Conservation (phyloP, 164 flowering plant species). For the Houttuynia cordata region DNA sequence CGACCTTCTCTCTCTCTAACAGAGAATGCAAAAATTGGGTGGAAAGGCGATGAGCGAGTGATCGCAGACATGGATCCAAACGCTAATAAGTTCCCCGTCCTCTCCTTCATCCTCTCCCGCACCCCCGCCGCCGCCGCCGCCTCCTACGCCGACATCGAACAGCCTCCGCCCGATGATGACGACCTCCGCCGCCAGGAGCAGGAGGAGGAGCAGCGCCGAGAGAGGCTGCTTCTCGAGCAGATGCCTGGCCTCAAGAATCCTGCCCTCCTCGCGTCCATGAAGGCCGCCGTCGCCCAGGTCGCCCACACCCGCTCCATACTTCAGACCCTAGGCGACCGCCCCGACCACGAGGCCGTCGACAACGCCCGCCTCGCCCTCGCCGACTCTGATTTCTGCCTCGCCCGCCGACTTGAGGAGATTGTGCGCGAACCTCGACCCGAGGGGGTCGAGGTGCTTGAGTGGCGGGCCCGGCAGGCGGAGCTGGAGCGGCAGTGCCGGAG, state of each 20-base stretch:
- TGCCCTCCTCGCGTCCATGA: slow-evolving; percentile 30
- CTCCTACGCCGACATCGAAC: slow-evolving; percentile 29
- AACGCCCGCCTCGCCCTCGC: slow-evolving; percentile 24
- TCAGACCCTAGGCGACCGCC: slow-evolving; percentile 48
- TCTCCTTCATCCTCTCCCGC: slow-evolving; percentile 3
- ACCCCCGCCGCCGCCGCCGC: too few species aligned
- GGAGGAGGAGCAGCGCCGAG: background rate
- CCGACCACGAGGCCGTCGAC: slow-evolving; percentile 62
- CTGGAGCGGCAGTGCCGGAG: slow-evolving; percentile 27
- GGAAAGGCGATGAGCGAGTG: background rate
- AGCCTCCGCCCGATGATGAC: slow-evolving; percentile 13
- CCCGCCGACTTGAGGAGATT: slow-evolving; percentile 34
- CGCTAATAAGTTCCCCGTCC: slow-evolving; percentile 32
- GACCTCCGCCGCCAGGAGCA: background rate
- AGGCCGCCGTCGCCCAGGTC: slow-evolving; percentile 39
- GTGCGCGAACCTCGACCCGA: slow-evolving; percentile 26
- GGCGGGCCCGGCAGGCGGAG: slow-evolving; percentile 29
- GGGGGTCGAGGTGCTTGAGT: slow-evolving; percentile 24
- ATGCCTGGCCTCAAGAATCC: slow-evolving; percentile 40
- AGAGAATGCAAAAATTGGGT: background rate
- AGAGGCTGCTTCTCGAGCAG: slow-evolving; percentile 9
- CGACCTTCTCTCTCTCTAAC: background rate
- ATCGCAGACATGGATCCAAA: slow-evolving; percentile 49
- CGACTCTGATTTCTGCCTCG: slow-evolving; percentile 30
- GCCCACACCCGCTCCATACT: slow-evolving; percentile 47